phyloP scores from a whole-genome alignment of 352 stramenopile genomes.

The Phytophthora meadii region DNA sequence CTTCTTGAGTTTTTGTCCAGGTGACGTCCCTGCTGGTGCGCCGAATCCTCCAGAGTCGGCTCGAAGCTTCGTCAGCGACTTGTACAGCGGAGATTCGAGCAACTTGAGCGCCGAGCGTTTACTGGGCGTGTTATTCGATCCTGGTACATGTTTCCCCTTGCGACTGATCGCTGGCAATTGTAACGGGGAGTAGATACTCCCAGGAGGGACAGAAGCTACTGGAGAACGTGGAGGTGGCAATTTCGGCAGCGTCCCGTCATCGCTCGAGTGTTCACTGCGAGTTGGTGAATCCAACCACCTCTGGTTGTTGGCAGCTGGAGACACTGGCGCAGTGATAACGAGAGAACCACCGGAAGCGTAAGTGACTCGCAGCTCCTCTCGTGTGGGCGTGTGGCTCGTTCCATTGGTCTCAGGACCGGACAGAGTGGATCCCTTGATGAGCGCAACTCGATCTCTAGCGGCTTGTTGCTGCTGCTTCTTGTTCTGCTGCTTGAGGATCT shows the following conservation, averaged over 20 bases:
- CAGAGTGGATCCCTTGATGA: constrained; percentile 37
- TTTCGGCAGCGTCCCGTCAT: constrained; percentile 22
- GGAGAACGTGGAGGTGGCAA: constrained; percentile 35
- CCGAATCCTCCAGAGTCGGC: constrained; percentile 36
- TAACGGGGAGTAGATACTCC: constrained; percentile 26
- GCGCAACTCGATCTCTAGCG: constrained; percentile 48
- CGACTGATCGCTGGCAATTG: constrained; percentile 47
- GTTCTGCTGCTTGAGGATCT: constrained; percentile 86
- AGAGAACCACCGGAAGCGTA: constrained; percentile 64
- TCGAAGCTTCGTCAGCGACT: constrained; percentile 68
- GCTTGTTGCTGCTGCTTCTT: constrained; percentile 75
- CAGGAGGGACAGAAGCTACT: constrained; percentile 25
- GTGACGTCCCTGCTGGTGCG: constrained; percentile 13
- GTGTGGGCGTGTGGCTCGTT: constrained; percentile 35
- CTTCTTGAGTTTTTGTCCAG: constrained; percentile 56
- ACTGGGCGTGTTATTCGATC: constrained; percentile 20
- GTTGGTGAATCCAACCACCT: constrained; percentile 25
- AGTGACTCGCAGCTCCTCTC: constrained; percentile 64
- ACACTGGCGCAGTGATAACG: constrained; percentile 48
- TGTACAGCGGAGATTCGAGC: constrained; percentile 76
- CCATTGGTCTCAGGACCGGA: constrained; percentile 18
- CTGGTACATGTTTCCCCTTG: constrained; percentile 26
- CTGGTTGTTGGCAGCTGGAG: constrained; percentile 27
- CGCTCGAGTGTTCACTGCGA: constrained; percentile 36
- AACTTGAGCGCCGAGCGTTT: constrained; percentile 55